Conservation (phyloP, 768 basidiomycete genomes). For the Guyanaporus albipodus region DNA sequence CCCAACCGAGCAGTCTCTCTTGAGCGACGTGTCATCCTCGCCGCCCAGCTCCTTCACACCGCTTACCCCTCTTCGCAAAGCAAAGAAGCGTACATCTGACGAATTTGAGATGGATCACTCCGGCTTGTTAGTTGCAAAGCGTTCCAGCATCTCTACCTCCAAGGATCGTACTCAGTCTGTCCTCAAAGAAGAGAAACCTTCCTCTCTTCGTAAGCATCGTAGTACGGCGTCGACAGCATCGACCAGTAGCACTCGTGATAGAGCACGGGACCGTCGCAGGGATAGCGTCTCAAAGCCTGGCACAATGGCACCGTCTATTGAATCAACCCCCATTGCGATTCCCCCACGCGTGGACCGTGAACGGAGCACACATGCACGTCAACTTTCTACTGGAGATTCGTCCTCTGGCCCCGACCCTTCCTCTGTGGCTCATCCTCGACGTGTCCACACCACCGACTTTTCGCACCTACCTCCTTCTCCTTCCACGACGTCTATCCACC, state of each 20-base stretch:
- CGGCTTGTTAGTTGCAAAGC: conserved; percentile 56
- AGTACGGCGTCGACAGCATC: conserved; percentile 60
- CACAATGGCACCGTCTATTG: conserved; percentile 17
- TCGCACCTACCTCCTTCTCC: conserved; percentile 90
- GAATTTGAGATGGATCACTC: conserved; percentile 79
- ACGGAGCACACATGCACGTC: conserved; percentile 52
- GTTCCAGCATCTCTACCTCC: conserved; percentile 28
- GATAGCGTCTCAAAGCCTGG: conserved; percentile 45
- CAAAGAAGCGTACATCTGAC: conserved; percentile 75
- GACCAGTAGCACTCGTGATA: conserved; percentile 37
- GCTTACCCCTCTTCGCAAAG: conserved; percentile 43
- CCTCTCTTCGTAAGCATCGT: conserved; percentile 60
- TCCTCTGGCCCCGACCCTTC: conserved; percentile 49
- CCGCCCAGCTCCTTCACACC: conserved; percentile 64
- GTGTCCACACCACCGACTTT: conserved; percentile 71
- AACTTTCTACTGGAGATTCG: conserved; percentile 65
- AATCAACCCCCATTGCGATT: conserved; percentile 24
- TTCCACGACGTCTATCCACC: conserved; percentile 84
- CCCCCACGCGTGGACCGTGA: conserved; percentile 26
- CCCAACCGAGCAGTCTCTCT: conserved; percentile 29
- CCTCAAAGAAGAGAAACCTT: conserved; percentile 47
- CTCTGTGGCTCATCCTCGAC: conserved; percentile 49
- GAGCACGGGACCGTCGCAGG: conserved; percentile 49
- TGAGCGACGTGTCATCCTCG: conserved; percentile 33
- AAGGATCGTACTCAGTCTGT: conserved; percentile 25